Conservation (phyloP, 2,329 filamentous ascomycete genomes). For the Venturiaceae sp. region DNA sequence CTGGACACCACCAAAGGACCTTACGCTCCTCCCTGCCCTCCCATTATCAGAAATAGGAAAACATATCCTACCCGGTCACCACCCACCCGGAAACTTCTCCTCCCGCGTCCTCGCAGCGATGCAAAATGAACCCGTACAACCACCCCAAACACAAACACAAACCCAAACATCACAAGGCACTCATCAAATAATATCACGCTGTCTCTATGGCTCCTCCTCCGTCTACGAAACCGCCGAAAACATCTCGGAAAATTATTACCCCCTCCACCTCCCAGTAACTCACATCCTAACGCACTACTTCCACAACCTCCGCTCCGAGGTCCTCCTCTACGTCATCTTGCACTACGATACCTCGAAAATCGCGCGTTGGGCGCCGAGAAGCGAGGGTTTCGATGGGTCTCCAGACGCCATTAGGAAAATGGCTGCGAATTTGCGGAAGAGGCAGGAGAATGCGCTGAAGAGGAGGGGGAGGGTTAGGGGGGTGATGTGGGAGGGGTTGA, state of each 20-base stretch:
- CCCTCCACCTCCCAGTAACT: background rate
- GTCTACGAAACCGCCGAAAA: background rate
- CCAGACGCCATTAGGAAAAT: background rate
- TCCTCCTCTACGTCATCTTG: background rate
- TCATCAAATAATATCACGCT: background rate
- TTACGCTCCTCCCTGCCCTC: background rate
- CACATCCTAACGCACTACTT: background rate
- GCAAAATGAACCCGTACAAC: background rate
- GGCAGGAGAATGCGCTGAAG: background rate
- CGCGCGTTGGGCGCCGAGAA: background rate
- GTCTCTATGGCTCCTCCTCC: background rate
- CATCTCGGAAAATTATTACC: background rate
- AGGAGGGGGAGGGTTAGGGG: background rate
- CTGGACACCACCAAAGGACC: background rate
- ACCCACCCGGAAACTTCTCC: background rate
- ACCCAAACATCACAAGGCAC: background rate
- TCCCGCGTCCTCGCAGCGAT: background rate
- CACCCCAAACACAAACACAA: background rate
- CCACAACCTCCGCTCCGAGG: background rate
- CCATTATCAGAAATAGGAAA: background rate
- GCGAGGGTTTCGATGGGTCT: background rate
- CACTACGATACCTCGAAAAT: background rate
- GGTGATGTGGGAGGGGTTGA: background rate
- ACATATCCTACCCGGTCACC: background rate
- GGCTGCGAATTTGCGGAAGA: background rate